Base-by-base conservation (phyloP, 2,329 filamentous ascomycete species). In the Sporothrix globosa region DNA sequence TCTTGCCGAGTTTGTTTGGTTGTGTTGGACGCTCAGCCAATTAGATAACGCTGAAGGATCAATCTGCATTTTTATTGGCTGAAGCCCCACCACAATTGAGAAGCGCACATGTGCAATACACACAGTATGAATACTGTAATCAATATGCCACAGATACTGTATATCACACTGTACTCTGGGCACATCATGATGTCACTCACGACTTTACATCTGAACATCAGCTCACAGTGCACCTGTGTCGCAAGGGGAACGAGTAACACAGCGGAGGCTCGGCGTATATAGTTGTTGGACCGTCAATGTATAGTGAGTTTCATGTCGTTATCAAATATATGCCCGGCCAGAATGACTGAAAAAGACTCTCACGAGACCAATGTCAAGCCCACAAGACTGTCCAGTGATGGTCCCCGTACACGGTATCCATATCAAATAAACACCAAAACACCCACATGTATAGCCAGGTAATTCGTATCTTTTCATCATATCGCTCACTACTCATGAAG, bases 1-100 rank as follows among this genome's bases (percentile, higher is more conserved):
- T 24, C 44, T 50, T 50, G 61, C 61, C 61, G 58, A 65, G 44
- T 65, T 65, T 65, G 58, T 46, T 63, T 63, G 39, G 39, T 44
- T 34, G 34, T 7, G 5, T 34, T 34, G 6, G 34, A 34, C 34
- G 5, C 34, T 34, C 34, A 9, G 34, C 34, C 34, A 34, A 34
- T 34, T 34, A 34, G 34, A 34, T 34, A 9, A 34, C 34, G 34
- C 34, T 34, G 34, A 34, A 4, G 34, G 5, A 4, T 34, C 5
- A 27, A 6, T 10, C 4, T 6, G 17, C 13, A 21, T 13, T 10
- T 5, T 56, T 19, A 67, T 67, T 67, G 65, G 65, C 39, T 10
- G 7, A 3, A 6, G 21, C 4, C 52, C 66, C 66, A 46, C 52
- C 27, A 34, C 19, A 50, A 17, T 21, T n/a, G 17, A 44, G 34